Conservation (phyloP, 1,284 basidiomycete genomes). For the Ganoderma sinense region DNA sequence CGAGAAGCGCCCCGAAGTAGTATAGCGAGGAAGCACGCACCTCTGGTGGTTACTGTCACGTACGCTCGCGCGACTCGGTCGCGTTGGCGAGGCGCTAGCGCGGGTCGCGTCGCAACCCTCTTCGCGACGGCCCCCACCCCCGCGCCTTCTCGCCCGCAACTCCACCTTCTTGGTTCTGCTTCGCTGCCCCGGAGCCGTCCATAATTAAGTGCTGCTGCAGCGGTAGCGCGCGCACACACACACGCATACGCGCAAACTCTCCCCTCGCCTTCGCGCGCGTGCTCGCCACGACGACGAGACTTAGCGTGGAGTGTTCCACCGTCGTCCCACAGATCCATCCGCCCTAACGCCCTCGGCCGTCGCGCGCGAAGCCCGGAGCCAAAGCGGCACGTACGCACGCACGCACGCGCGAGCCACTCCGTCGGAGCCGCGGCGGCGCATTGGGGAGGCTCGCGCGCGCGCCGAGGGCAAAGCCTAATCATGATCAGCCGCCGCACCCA, state of each 20-base stretch:
- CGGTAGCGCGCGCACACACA: neutral
- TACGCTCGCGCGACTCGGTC: neutral
- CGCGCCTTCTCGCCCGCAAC: neutral
- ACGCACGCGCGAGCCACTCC: neutral
- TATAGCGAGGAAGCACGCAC: neutral
- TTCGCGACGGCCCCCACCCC: neutral
- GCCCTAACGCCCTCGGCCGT: constrained; percentile 2
- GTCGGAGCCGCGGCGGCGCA: no score
- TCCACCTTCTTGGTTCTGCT: neutral
- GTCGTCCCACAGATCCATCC: neutral
- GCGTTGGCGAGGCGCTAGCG: neutral
- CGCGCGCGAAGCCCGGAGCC: neutral
- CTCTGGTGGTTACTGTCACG: neutral
- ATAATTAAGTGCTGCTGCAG: neutral
- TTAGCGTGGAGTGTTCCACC: neutral
- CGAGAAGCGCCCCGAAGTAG: neutral
- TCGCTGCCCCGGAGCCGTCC: neutral
- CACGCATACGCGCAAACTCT: neutral
- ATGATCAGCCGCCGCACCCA: constrained; percentile 16
- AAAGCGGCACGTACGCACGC: neutral
- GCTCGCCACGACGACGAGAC: neutral
- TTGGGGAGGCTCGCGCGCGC: constrained; percentile 6
- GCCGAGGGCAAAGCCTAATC: constrained; percentile 14
- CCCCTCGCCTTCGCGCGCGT: neutral
- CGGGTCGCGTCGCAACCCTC: constrained; percentile 1